Evolutionary conservation across 768 basidiomycete species (phyloP), one percentile per base, ranked within the genome.

Genomic region (Xerocomellus intermedius): DNA sequence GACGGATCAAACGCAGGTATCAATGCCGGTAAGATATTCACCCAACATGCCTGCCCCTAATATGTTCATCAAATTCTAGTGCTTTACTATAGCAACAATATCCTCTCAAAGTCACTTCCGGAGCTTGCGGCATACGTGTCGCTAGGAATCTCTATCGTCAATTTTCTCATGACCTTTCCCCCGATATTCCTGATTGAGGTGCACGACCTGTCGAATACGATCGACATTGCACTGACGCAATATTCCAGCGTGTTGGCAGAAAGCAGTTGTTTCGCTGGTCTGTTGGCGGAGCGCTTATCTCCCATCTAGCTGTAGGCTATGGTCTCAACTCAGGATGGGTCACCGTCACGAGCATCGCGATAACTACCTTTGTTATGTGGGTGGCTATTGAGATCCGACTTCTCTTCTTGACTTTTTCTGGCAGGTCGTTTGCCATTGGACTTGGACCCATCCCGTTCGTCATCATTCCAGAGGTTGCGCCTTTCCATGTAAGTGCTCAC

Each of bases 391-490:
- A 55, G 44, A 48, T 45, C 12, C 41, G 4, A 14, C 13, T 48
- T 54, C 39, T 48, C 30, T 5, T 36, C 41, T 54, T 53, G 36
- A 56, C 35, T 7, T 37, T 28, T 35, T 44, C 54, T 36, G 46
- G 44, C 54, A 91, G 90, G 72, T 89, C 91, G 1, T 98, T 95
- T 70, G 91, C 94, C 2, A 73, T 89, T 33, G 96, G 95, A 2
- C 78, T 98, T 17, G 96, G 96, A 1, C 94, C 96, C 2, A 75
- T 98, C 33, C 95, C 96, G 0, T 98, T 94, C 66, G 84, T 98
- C 37, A 86, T 98, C 70, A 85, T 96, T 32, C 85, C 94, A 16
- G 94, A 98, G 66, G 84, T 97, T 21, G 87, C 94, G 3, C 93
- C 93, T 2, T 70, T 80, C 47, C 80, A 88, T 63, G 92, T 88